Conservation (phyloP, 202 grass and related monocot genomes). For the Setaria italica region DNA sequence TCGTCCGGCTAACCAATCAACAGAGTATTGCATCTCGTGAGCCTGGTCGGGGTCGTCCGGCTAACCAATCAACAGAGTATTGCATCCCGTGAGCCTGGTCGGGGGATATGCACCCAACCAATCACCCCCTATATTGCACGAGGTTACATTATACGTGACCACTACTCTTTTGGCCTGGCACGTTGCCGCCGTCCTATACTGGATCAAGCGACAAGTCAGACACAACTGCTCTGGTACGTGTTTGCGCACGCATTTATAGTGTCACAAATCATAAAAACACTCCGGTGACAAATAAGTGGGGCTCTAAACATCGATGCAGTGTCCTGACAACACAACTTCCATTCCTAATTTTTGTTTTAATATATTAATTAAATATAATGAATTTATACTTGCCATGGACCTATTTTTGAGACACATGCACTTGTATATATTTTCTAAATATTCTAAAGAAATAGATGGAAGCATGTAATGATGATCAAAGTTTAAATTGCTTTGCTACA, state of each 20-base stretch:
- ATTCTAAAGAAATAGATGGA: not conserved
- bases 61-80: too few relatives aligned
- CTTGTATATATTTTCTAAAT: not conserved
- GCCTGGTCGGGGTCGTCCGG: too few relatives aligned
- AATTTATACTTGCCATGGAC: not conserved
- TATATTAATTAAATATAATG: not conserved
- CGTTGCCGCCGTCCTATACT: not conserved
- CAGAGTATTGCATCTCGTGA: too few relatives aligned
- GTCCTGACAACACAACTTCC: not conserved
- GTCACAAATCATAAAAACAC: not conserved
- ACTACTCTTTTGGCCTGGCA: constrained; percentile 1
- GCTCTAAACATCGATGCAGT: not conserved
- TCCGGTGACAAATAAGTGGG: not conserved
- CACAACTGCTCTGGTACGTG: not conserved
- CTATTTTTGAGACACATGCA: not conserved
- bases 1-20: too few relatives aligned
- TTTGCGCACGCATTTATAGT: not conserved
- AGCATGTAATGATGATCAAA: not conserved
- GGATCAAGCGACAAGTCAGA: not conserved
- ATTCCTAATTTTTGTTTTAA: not conserved
- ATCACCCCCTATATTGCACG: not conserved
- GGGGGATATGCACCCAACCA: too few relatives aligned
- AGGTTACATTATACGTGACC: constrained; percentile 30
- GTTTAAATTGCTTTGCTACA: not conserved
- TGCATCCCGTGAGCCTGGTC: too few relatives aligned